phyloP scores from a whole-genome alignment of 108 stramenopile species.

The Aurantiochytrium sp. region DNA sequence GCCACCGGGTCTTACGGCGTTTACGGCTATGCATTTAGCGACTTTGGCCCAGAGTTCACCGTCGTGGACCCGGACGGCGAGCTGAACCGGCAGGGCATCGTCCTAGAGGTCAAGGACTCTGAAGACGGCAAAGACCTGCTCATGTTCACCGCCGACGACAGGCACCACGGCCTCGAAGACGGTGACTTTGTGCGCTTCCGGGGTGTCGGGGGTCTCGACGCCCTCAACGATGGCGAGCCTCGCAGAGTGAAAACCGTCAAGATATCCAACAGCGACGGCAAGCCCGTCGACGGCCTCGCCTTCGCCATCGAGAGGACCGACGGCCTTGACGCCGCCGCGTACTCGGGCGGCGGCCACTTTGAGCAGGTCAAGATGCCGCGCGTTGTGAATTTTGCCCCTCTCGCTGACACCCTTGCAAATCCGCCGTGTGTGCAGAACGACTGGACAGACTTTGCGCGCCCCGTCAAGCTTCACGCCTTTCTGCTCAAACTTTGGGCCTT shows the following conservation, averaged over 20 bases:
- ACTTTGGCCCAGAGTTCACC: conserved; percentile 81
- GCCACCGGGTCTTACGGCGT: conserved; percentile 71
- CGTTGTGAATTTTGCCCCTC: conserved; percentile 29
- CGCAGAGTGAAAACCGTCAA: neutral
- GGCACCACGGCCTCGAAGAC: conserved; percentile 86
- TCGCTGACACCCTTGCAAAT: neutral
- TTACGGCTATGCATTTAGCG: conserved; percentile 85
- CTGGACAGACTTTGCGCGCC: neutral
- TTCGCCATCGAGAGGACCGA: neutral
- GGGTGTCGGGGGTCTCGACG: conserved; percentile 69
- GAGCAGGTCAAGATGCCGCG: conserved; percentile 31
- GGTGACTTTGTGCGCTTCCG: conserved; percentile 89
- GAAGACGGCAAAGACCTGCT: neutral
- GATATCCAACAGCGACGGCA: neutral
- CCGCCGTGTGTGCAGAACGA: neutral
- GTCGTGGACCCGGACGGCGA: conserved; percentile 86
- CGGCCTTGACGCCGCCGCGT: neutral
- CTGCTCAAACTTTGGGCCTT: neutral
- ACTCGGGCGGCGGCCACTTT: conserved; percentile 30
- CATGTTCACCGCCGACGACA: conserved; percentile 89
- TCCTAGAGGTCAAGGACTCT: conserved; percentile 65
- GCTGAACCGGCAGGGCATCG: conserved; percentile 73
- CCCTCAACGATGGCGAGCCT: conserved; percentile 48
- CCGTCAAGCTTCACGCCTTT: neutral
- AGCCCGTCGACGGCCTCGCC: neutral